A percentile compares a stretch with the other conserved stretches of the same genome.
phyloP scores from a whole-genome alignment of 2,329 filamentous ascomycete species.

The Chrysosporium queenslandicum region DNA sequence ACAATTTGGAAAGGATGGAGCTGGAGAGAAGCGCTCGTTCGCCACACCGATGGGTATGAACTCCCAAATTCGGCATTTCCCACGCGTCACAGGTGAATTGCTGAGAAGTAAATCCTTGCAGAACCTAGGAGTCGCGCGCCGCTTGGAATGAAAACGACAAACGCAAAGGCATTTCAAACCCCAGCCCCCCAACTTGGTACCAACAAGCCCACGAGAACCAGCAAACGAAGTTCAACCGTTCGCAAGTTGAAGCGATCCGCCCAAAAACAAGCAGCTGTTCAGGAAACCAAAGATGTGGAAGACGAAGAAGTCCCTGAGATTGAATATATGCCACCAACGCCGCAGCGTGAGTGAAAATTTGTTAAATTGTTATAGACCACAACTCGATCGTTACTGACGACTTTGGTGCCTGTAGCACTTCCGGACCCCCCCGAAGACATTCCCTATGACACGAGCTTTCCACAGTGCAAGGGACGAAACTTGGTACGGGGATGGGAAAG shows the following conservation, averaged over 20 bases:
- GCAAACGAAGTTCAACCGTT: conserved; percentile 49
- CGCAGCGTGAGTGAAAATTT: conserved; percentile 37
- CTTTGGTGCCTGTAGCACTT: conserved; percentile 40
- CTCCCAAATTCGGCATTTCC: conserved; percentile 19
- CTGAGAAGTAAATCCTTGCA: conserved; percentile 22
- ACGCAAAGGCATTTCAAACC: conserved; percentile 70
- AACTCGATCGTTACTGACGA: conserved; percentile 6
- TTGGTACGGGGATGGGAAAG: conserved; percentile 43
- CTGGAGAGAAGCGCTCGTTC: conserved; percentile 53
- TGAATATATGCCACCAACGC: conserved; percentile 77
- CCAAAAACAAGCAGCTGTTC: not conserved
- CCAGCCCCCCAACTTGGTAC: conserved; percentile 52
- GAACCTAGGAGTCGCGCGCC: conserved; percentile 64
- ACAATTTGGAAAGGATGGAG: conserved; percentile 43
- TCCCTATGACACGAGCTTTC: conserved; percentile 41
- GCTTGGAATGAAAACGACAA: conserved; percentile 90
- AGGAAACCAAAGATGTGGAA: conserved; percentile 34
- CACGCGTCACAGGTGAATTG: conserved; percentile 9
- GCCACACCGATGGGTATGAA: conserved; percentile 65
- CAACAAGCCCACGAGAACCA: conserved; percentile 53
- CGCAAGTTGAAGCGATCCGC: conserved; percentile 49
- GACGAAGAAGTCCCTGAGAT: conserved; percentile 58
- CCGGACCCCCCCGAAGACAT: conserved; percentile 39
- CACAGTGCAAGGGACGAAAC: conserved; percentile 46
- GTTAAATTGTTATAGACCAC: not conserved